Evolutionary conservation across 108 stramenopile genomes (phyloP).

Genomic region (Nitzschia putrida): DNA sequence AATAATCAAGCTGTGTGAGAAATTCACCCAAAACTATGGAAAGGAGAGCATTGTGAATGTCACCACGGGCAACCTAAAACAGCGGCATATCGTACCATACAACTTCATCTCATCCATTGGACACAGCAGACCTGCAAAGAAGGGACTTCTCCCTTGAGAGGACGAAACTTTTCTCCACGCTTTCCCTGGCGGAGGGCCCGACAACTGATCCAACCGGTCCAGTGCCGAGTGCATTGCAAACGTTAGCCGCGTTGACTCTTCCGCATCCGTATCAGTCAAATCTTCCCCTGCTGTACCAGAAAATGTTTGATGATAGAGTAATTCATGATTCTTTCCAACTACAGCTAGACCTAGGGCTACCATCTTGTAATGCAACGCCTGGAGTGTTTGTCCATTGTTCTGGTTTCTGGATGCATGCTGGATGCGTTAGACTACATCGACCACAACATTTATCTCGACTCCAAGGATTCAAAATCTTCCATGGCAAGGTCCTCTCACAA

Average conservation of each 20-base stretch:
- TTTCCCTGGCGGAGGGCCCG: slow-evolving; percentile 40
- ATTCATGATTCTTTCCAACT: slow-evolving; percentile 56
- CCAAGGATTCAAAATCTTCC: too few relatives aligned
- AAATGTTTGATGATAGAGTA: slow-evolving; percentile 52
- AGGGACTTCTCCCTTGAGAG: slow-evolving; percentile 28
- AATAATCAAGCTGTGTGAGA: background rate
- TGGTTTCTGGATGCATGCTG: too few relatives aligned
- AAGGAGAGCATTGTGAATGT: background rate
- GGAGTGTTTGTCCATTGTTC: too few relatives aligned
- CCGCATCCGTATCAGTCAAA: slow-evolving; percentile 1
- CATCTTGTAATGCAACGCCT: slow-evolving; percentile 20
- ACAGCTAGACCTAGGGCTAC: slow-evolving; percentile 46
- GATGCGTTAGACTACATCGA: too few relatives aligned
- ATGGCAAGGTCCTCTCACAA: too few relatives aligned
- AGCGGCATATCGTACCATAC: slow-evolving; percentile 33
- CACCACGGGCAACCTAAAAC: too few relatives aligned
- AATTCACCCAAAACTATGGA: background rate
- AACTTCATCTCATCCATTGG: slow-evolving; percentile 53
- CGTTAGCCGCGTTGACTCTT: slow-evolving; percentile 33
- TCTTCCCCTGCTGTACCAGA: background rate
- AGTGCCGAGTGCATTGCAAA: slow-evolving; percentile 62
- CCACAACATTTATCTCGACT: too few relatives aligned
- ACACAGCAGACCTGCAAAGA: slow-evolving; percentile 51
- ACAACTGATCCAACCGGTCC: slow-evolving; percentile 61
- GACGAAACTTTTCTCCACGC: slow-evolving; percentile 29